Conservation (phyloP, 1,284 basidiomycete species). For the Apiotrichum gracile region DNA sequence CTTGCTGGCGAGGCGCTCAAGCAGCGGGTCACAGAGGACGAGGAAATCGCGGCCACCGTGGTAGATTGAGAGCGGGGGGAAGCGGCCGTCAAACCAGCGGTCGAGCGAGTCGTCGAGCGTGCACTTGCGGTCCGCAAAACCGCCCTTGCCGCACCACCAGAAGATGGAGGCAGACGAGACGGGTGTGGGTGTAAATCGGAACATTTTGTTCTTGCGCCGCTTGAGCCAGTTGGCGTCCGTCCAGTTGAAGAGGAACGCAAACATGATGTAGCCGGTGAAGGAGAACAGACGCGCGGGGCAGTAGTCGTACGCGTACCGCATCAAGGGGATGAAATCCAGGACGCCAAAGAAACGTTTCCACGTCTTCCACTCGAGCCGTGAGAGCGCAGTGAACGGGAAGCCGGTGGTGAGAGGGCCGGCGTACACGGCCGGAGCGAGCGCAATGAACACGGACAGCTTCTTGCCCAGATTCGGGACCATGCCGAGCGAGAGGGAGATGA, state of each 20-base stretch:
- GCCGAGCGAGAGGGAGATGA: slow-evolving; percentile 55
- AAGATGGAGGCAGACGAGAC: slow-evolving; percentile 54
- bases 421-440: slow-evolving; percentile 58
- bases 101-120: slow-evolving; percentile 52
- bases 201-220: slow-evolving; percentile 58
- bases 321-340: slow-evolving; percentile 59
- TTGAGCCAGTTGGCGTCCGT: slow-evolving; percentile 58
- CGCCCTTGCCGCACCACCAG: slow-evolving; percentile 59
- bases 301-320: slow-evolving; percentile 57
- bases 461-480: slow-evolving; percentile 56
- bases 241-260: slow-evolving; percentile 56
- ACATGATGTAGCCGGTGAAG: slow-evolving; percentile 52
- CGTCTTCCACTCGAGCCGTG: slow-evolving; percentile 53
- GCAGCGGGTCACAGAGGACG: slow-evolving; percentile 51
- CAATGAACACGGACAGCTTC: slow-evolving; percentile 56
- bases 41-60: slow-evolving; percentile 53
- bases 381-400: slow-evolving; percentile 55
- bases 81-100: slow-evolving; percentile 55
- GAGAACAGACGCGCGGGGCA: slow-evolving; percentile 51
- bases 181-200: slow-evolving; percentile 59
- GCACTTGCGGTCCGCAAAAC: slow-evolving; percentile 56
- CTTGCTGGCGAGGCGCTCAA: slow-evolving; percentile 50
- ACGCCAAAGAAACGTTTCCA: slow-evolving; percentile 58
- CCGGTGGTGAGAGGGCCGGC: slow-evolving; percentile 57
- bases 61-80: slow-evolving; percentile 57